A percentile compares a stretch with the other conserved stretches of the same genome.
phyloP scores from a whole-genome alignment of 2,329 filamentous ascomycete species.

The Stachybotrys elegans region DNA sequence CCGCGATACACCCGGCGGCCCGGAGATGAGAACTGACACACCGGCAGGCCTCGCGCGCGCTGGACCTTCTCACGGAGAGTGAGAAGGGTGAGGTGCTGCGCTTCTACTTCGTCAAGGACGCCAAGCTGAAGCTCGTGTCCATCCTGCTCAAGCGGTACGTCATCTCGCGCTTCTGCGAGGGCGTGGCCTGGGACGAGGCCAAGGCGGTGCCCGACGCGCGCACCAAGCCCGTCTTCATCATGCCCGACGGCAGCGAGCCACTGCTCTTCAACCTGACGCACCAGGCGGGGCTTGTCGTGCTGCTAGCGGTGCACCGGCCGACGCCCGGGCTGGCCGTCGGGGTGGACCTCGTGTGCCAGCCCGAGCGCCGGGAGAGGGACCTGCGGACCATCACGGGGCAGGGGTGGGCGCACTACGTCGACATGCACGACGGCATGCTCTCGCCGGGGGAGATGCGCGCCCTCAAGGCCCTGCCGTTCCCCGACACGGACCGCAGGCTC shows the following conservation, averaged over 20 bases:
- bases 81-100: slow-evolving; percentile 54
- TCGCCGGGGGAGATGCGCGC: slow-evolving; percentile 54
- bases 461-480: slow-evolving; percentile 46
- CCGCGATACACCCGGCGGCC: background rate
- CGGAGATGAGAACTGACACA: no score
- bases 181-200: slow-evolving; percentile 57
- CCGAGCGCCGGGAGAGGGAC: slow-evolving; percentile 62
- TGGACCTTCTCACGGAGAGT: slow-evolving; percentile 45
- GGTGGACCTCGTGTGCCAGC: slow-evolving; percentile 70
- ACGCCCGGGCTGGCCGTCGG: slow-evolving; percentile 48
- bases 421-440: slow-evolving; percentile 69
- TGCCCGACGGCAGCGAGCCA: slow-evolving; percentile 41
- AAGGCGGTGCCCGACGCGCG: slow-evolving; percentile 49
- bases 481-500: slow-evolving; percentile 49
- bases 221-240: slow-evolving; percentile 49
- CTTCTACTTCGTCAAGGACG: slow-evolving; percentile 65
- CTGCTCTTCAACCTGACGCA: slow-evolving; percentile 73
- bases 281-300: slow-evolving; percentile 68
- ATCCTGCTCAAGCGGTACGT: slow-evolving; percentile 69
- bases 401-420: slow-evolving; percentile 64
- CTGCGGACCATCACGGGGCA: slow-evolving; percentile 47
- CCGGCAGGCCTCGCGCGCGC: slow-evolving; percentile 45
- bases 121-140: slow-evolving; percentile 69
- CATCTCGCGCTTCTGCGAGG: slow-evolving; percentile 49
- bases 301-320: slow-evolving; percentile 49